phyloP scores from a whole-genome alignment of 257 asterid genomes.

The Lithospermum erythrorhizon region DNA sequence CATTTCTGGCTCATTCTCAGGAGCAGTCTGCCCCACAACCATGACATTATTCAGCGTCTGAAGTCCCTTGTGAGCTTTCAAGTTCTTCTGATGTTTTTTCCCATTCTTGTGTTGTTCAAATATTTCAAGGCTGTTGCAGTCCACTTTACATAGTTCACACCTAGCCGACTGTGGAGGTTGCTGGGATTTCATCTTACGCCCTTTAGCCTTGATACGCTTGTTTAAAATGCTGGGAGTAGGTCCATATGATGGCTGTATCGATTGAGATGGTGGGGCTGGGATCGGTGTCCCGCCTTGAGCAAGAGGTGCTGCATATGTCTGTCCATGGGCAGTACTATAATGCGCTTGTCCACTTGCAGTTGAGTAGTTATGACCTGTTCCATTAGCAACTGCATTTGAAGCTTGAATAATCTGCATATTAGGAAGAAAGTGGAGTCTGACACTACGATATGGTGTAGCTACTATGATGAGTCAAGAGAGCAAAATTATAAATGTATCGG shows the following conservation, averaged over 20 bases:
- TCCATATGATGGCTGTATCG: constrained; percentile 13
- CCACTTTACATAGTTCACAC: constrained; percentile 54
- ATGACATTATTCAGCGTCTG: constrained; percentile 20
- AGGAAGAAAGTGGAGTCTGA: not conserved
- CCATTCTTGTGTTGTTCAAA: constrained; percentile 46
- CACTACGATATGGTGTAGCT: not conserved
- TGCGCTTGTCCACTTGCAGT: constrained; percentile 16
- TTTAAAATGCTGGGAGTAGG: constrained; percentile 9
- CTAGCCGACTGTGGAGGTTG: constrained; percentile 25
- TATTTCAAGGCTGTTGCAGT: constrained; percentile 48
- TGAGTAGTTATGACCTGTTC: constrained; percentile 13
- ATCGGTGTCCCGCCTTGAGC: constrained; percentile 14
- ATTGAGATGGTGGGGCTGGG: constrained; percentile 23
- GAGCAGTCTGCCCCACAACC: constrained; percentile 16
- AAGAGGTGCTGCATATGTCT: constrained; percentile 11
- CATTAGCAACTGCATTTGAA: not conserved
- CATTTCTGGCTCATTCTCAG: constrained; percentile 22
- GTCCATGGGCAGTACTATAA: constrained; percentile 14
- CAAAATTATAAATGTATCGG: not conserved
- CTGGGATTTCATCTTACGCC: constrained; percentile 19
- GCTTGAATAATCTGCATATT: not conserved
- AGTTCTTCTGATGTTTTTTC: constrained; percentile 48
- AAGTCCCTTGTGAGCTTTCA: constrained; percentile 28
- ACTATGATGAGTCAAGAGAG: not conserved
- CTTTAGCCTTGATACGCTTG: not conserved